Percentiles rank a stretch among this genome's conserved stretches.
phyloP scores from a whole-genome alignment of 768 basidiomycete species.

The Astraeus odoratus region DNA sequence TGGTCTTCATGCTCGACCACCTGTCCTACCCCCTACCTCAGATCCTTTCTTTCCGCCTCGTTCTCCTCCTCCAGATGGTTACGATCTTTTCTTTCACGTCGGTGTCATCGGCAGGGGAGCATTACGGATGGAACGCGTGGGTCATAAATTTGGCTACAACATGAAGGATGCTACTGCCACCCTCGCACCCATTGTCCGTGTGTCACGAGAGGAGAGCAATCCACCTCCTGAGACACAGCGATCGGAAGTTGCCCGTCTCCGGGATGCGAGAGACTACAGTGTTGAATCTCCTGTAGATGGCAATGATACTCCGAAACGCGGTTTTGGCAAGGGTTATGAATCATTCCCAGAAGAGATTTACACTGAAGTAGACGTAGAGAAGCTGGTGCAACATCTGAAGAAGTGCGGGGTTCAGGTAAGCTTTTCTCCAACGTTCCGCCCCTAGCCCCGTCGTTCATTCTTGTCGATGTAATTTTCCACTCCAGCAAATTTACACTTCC shows the following conservation, averaged over 20 bases:
- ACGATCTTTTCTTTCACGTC: constrained; percentile 66
- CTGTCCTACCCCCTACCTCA: constrained; percentile 35
- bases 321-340: constrained; percentile 32
- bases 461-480: neutral
- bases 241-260: constrained; percentile 24
- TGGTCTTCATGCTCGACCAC: constrained; percentile 54
- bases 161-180: constrained; percentile 60
- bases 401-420: constrained; percentile 26
- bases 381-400: constrained; percentile 31
- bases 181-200: constrained; percentile 41
- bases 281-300: constrained; percentile 21
- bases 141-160: constrained; percentile 62
- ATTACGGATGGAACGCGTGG: constrained; percentile 55
- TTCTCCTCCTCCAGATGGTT: constrained; percentile 41
- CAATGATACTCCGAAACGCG: constrained; percentile 26
- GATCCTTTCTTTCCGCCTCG: constrained; percentile 33
- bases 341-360: constrained; percentile 29
- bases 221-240: constrained; percentile 21
- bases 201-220: constrained; percentile 18
- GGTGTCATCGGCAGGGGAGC: constrained; percentile 62
- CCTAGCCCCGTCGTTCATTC: constrained; percentile 5
- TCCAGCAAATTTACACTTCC: constrained; percentile 61
- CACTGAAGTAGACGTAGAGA: constrained; percentile 30
- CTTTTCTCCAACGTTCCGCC: neutral
- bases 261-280: constrained; percentile 14